Evolutionary conservation across 2,329 filamentous ascomycete species (phyloP).

Genomic region (Neoascochyta sp.): DNA sequence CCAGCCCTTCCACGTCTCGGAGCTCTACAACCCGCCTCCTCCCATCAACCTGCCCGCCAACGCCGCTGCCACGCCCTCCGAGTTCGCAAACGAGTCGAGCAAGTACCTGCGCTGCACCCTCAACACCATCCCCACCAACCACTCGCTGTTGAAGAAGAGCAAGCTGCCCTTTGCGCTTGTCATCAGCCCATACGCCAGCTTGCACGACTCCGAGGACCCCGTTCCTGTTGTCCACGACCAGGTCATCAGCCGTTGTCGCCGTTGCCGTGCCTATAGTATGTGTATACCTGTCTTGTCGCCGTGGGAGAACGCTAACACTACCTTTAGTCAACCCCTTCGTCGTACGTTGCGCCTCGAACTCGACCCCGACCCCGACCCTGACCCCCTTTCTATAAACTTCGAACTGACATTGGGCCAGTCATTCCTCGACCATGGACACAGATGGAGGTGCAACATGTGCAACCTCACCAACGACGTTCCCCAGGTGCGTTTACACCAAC

Average conservation of each 20-base stretch:
- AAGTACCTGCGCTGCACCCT: constrained; percentile 95
- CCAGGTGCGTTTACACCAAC: constrained; percentile 48
- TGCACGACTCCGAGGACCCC: constrained; percentile 88
- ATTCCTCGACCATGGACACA: constrained; percentile 93
- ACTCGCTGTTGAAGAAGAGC: constrained; percentile 93
- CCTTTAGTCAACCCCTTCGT: constrained; percentile 96
- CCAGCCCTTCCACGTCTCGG: constrained; percentile 89
- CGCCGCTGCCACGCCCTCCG: constrained; percentile 89
- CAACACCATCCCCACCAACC: constrained; percentile 88
- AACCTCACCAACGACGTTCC: constrained; percentile 98
- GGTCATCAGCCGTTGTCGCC: constrained; percentile 91
- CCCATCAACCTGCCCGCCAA: constrained; percentile 88
- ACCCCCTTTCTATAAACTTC: constrained; percentile 3
- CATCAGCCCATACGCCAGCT: constrained; percentile 89
- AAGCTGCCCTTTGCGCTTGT: constrained; percentile 89
- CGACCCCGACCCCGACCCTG: background rate
- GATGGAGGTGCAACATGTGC: constrained; percentile 99
- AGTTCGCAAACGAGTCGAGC: constrained; percentile 82
- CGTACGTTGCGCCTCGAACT: constrained; percentile 31
- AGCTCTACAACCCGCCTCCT: constrained; percentile 86
- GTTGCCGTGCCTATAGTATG: constrained; percentile 76
- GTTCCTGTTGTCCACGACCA: constrained; percentile 94
- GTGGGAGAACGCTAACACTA: too few species aligned
- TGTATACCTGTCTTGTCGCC: too few species aligned
- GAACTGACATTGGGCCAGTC: constrained; percentile 32